A percentile compares a stretch with the other conserved stretches of the same genome.
Conservation (phyloP, 495 filamentous ascomycete genomes). For the Podospora bellae-mahoneyi region DNA sequence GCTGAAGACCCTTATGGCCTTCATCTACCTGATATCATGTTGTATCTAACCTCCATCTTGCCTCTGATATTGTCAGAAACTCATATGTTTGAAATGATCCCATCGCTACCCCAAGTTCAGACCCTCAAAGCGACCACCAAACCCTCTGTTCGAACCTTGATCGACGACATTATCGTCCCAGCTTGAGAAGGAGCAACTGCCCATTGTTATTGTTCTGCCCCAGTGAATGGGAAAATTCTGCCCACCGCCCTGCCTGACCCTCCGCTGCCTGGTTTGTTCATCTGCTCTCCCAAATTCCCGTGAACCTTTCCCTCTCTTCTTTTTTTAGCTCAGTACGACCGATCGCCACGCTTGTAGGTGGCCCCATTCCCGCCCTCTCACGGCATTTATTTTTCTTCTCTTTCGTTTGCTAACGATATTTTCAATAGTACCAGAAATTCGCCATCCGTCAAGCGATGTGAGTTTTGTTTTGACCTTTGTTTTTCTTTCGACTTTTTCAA, state of each 20-base stretch:
- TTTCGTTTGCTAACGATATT: neutral
- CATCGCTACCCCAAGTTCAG: neutral
- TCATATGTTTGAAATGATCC: neutral
- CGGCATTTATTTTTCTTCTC: neutral
- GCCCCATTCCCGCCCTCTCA: neutral
- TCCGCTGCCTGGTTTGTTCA: neutral
- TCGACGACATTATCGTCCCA: neutral
- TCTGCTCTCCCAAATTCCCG: neutral
- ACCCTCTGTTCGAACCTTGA: too few species aligned
- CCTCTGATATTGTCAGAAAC: neutral
- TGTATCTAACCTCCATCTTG: neutral
- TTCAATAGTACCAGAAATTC: neutral
- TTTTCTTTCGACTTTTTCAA: neutral
- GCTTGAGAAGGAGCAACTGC: neutral
- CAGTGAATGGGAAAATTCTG: neutral
- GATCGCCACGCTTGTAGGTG: neutral
- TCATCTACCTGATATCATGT: neutral
- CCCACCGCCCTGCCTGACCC: neutral
- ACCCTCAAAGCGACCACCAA: neutral
- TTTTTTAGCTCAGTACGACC: conserved; percentile 4
- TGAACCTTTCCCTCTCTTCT: neutral
- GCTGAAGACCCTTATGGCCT: neutral
- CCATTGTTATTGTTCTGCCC: neutral
- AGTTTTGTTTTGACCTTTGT: neutral
- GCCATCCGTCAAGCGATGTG: neutral